Percentiles rank a stretch among this genome's conserved stretches.
Conservation (phyloP, 2,329 filamentous ascomycete species). For the Aurifilum marmelostoma region DNA sequence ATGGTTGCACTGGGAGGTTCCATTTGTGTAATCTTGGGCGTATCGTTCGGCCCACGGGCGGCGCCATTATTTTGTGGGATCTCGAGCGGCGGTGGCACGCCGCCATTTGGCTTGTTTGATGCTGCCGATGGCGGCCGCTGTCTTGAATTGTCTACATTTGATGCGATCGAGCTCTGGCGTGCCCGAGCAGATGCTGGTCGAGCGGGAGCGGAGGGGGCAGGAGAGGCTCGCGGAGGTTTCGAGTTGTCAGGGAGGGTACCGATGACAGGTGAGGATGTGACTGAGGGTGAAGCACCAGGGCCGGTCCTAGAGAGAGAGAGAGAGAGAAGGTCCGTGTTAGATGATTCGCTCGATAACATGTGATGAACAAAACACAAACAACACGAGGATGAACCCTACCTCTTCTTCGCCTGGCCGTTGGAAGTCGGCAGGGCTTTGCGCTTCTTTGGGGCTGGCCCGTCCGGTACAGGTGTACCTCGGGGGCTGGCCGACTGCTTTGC, state of each 20-base stretch:
- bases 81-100: constrained; percentile 44
- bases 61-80: constrained; percentile 36
- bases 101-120: constrained; percentile 64
- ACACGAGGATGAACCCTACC: constrained; percentile 46
- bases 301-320: constrained; percentile 26
- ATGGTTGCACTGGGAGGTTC: constrained; percentile 50
- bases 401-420: constrained; percentile 78
- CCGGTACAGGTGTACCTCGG: constrained; percentile 67
- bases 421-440: constrained; percentile 66
- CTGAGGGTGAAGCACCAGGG: constrained; percentile 60
- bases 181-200: constrained; percentile 71
- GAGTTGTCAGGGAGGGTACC: constrained; percentile 67
- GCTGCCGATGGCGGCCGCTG: constrained; percentile 62
- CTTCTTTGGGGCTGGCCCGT: constrained; percentile 66
- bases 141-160: constrained; percentile 57
- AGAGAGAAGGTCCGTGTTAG: constrained; percentile 37
- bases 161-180: constrained; percentile 74
- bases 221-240: constrained; percentile 57
- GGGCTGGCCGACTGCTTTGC: constrained; percentile 65
- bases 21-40: constrained; percentile 45
- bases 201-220: constrained; percentile 58
- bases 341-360: constrained; percentile 31
- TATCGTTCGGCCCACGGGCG: constrained; percentile 45
- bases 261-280: constrained; percentile 76
- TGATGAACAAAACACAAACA: constrained; percentile 30